Conservation (phyloP, 225 moss, liverwort and hornwort species). For the Antitrichia curtipendula region DNA sequence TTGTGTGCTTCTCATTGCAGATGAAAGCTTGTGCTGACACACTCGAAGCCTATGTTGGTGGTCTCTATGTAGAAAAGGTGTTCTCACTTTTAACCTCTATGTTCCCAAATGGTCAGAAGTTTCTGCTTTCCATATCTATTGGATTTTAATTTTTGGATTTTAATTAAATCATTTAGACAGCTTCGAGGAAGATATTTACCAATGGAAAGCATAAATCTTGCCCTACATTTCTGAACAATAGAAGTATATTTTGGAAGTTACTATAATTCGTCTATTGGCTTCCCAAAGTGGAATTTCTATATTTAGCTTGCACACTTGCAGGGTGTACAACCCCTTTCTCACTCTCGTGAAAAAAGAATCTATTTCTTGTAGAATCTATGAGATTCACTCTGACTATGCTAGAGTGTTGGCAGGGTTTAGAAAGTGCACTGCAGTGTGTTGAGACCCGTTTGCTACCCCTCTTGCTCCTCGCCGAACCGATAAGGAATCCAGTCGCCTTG, state of each 20-base stretch:
- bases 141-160: background rate
- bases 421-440: slow-evolving; percentile 38
- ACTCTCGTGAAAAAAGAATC: background rate
- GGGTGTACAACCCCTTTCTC: background rate
- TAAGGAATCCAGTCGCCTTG: slow-evolving; percentile 50
- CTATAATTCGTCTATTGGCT: background rate
- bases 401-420: slow-evolving; percentile 41
- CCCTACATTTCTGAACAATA: background rate
- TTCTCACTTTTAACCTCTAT: background rate
- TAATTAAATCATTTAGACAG: background rate
- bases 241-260: background rate
- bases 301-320: background rate
- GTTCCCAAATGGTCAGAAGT: background rate
- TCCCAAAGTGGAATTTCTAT: background rate
- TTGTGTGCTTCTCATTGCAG: slow-evolving; percentile 11
- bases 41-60: slow-evolving; percentile 75
- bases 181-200: background rate
- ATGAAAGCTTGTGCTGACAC: slow-evolving; percentile 65
- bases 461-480: slow-evolving; percentile 49
- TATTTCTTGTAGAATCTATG: background rate
- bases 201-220: background rate
- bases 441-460: slow-evolving; percentile 44
- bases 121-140: background rate
- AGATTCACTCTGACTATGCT: background rate
- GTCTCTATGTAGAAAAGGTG: slow-evolving; percentile 65